A percentile compares a stretch with the other conserved stretches of the same genome.
These are phyloP conservation scores for Darksidea phi DNA, from an alignment of 495 filamentous ascomycete genomes.

Conservation along the genomic window DNA sequence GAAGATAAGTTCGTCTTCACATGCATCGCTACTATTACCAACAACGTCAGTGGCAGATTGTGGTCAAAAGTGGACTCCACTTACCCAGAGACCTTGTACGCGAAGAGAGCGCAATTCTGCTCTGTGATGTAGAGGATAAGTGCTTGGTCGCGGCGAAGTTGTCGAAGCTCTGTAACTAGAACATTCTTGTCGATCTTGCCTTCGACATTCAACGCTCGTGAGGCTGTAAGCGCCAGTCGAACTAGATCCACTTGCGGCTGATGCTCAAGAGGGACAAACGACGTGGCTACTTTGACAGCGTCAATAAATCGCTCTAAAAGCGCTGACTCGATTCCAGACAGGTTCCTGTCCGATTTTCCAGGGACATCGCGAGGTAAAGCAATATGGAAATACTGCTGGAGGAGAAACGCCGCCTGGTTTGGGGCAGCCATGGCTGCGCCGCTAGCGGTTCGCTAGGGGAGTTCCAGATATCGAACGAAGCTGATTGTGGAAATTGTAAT, in stretches of 20 bases:
- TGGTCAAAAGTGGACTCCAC: too few species aligned
- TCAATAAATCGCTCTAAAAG: slow-evolving; percentile 7
- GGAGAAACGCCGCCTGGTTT: neutral
- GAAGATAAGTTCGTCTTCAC: slow-evolving; percentile 43
- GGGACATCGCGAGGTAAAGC: slow-evolving; percentile 17
- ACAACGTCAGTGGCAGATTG: neutral
- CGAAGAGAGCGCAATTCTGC: slow-evolving; percentile 30
- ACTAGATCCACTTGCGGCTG: neutral
- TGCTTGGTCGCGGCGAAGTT: neutral
- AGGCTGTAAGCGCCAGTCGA: neutral
- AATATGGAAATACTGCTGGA: slow-evolving; percentile 13
- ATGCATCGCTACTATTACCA: neutral
- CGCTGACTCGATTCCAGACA: neutral
- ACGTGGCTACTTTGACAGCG: neutral
- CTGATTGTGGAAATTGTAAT: too few species aligned
- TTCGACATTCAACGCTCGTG: slow-evolving; percentile 1
- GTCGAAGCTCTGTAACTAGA: slow-evolving; percentile 5
- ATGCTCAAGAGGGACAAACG: neutral
- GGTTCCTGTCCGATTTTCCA: slow-evolving; percentile 9
- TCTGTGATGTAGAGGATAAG: slow-evolving; percentile 28
- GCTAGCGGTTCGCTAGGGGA: neutral
- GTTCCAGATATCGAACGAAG: too few species aligned
- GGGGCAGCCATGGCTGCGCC: slow-evolving; percentile 18
- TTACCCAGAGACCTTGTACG: slow-evolving; percentile 12
- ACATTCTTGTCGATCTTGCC: slow-evolving; percentile 19